Conservation (phyloP, 306 rosid species). For the Lithocarpus polystachyus region DNA sequence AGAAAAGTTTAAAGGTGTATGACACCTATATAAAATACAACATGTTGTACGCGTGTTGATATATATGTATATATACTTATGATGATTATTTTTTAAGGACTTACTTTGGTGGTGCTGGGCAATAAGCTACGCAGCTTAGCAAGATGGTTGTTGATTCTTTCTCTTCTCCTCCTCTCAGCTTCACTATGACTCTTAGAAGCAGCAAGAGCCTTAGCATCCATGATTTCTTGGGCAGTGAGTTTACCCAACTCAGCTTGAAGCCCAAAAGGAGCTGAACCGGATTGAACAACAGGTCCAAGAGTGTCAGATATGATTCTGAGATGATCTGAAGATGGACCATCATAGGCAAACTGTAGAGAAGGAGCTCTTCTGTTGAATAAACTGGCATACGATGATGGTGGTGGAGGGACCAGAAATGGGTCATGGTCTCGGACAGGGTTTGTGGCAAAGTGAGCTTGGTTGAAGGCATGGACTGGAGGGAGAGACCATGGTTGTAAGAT, state of each 20-base stretch:
- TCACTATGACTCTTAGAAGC: slow-evolving; percentile 92
- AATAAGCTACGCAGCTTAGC: slow-evolving; percentile 83
- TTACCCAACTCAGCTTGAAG: slow-evolving; percentile 82
- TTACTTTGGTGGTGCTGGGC: slow-evolving; percentile 91
- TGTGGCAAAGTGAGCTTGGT: slow-evolving; percentile 33
- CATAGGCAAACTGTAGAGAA: slow-evolving; percentile 67
- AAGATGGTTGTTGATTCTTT: slow-evolving; percentile 91
- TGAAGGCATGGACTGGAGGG: slow-evolving; percentile 59
- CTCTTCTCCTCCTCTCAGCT: slow-evolving; percentile 90
- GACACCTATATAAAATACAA: slow-evolving; percentile 3
- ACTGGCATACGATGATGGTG: slow-evolving; percentile 45
- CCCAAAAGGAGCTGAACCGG: slow-evolving; percentile 66
- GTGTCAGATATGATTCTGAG: slow-evolving; percentile 69
- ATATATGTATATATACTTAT: neutral
- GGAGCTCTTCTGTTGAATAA: slow-evolving; percentile 64
- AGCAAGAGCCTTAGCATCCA: slow-evolving; percentile 94
- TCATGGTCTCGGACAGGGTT: slow-evolving; percentile 48
- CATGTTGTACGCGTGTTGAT: slow-evolving; percentile 31
- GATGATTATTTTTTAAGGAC: slow-evolving; percentile 6
- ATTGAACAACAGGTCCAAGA: slow-evolving; percentile 58
- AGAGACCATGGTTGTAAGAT: slow-evolving; percentile 61
- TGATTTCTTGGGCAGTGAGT: slow-evolving; percentile 85
- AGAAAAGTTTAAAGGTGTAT: slow-evolving; percentile 6
- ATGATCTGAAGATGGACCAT: slow-evolving; percentile 63
- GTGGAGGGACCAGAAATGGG: slow-evolving; percentile 52